Percentiles rank a stretch among this genome's conserved stretches.
Evolutionary conservation across 2,329 filamentous ascomycete genomes (phyloP).

Genomic region (Arthrobotrys conoides): DNA sequence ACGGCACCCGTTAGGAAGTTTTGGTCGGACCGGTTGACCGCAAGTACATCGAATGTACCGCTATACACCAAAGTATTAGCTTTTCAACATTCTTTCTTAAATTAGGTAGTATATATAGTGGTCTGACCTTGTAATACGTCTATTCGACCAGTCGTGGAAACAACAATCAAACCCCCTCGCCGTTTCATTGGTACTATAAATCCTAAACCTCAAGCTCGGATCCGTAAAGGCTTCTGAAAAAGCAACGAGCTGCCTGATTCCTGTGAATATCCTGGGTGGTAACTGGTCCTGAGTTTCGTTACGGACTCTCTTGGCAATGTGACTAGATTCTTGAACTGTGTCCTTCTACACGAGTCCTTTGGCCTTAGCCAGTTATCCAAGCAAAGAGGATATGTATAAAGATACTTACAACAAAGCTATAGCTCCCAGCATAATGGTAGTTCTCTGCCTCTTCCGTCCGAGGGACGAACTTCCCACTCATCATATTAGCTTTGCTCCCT

Average conservation of each 20-base stretch:
- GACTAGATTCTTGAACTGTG: constrained; percentile 25
- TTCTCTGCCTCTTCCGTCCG: constrained; percentile 7
- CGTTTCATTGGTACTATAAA: constrained; percentile 55
- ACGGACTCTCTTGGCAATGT: constrained; percentile 37
- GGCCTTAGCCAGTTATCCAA: not conserved
- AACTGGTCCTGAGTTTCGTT: constrained; percentile 37
- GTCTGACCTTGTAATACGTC: constrained; percentile 38
- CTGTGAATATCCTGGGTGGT: constrained; percentile 52
- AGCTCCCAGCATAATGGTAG: constrained; percentile 42
- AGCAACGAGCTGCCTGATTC: constrained; percentile 36
- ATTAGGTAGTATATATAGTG: not conserved
- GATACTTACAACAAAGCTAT: constrained; percentile 29
- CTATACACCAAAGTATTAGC: constrained; percentile 11
- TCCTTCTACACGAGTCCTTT: constrained; percentile 33
- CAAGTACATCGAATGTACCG: constrained; percentile 51
- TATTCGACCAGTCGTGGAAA: constrained; percentile 55
- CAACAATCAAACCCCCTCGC: constrained; percentile 53
- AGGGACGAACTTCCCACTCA: constrained; percentile 37
- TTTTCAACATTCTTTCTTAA: not conserved
- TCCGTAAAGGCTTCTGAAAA: constrained; percentile 45
- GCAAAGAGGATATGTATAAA: not conserved
- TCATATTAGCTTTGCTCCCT: constrained; percentile 55
- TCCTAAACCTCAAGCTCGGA: constrained; percentile 44
- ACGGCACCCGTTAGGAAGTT: constrained; percentile 50
- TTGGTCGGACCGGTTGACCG: constrained; percentile 37